A percentile compares a stretch with the other conserved stretches of the same genome.
Conservation (phyloP, 257 asterid genomes). For the Capsicum baccatum region DNA sequence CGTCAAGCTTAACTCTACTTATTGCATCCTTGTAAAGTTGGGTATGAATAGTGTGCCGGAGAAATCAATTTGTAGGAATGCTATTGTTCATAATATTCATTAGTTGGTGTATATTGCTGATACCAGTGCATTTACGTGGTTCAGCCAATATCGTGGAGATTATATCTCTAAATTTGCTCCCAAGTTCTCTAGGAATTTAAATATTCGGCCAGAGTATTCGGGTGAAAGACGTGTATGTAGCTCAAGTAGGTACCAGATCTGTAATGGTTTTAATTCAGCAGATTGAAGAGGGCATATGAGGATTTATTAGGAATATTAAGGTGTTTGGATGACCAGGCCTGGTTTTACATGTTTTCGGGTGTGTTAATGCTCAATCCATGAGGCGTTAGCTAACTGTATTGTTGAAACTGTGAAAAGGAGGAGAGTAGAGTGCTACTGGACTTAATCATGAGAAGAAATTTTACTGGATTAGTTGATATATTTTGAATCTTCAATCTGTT, state of each 20-base stretch:
- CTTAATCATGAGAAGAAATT: neutral
- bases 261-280: neutral
- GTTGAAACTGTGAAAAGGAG: neutral
- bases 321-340: neutral
- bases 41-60: neutral
- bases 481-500: neutral
- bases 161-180: neutral
- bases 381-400: neutral
- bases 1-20: neutral
- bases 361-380: neutral
- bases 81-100: neutral
- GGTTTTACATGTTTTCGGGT: too few species aligned
- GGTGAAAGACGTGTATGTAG: neutral
- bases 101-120: neutral
- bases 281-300: neutral
- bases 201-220: neutral
- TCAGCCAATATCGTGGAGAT: neutral
- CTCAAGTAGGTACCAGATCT: neutral
- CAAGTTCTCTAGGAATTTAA: neutral
- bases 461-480: neutral
- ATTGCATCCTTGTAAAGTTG: neutral
- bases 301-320: neutral
- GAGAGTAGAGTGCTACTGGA: neutral
- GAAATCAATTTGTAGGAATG: neutral
- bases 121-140: neutral